These are phyloP conservation scores for Adansonia digitata DNA, from an alignment of 345 rosid genomes.

Conservation along the genomic window DNA sequence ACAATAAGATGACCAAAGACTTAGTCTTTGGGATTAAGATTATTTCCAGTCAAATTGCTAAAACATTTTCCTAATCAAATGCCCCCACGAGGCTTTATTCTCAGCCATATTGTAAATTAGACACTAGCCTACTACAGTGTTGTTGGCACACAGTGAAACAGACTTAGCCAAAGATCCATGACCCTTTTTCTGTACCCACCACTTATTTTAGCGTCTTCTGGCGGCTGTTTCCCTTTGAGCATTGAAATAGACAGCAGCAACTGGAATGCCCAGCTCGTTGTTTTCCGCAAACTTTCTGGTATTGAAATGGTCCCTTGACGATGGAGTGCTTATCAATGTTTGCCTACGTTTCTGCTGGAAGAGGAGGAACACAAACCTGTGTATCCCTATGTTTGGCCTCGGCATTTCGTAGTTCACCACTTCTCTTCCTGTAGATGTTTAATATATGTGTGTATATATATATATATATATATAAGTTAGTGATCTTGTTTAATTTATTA, in stretches of 20 bases:
- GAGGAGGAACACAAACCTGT: constrained; percentile 76
- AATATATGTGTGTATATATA: no score
- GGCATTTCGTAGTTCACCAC: constrained; percentile 79
- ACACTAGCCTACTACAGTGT: neutral
- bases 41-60: neutral
- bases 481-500: no score
- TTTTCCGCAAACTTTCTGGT: constrained; percentile 67
- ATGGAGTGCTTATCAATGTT: constrained; percentile 37
- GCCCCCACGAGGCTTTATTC: constrained; percentile 6
- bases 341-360: constrained; percentile 75
- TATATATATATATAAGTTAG: neutral
- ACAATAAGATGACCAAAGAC: neutral
- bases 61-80: neutral
- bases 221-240: constrained; percentile 94
- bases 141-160: neutral
- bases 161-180: neutral
- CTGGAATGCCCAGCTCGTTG: constrained; percentile 74
- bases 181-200: neutral
- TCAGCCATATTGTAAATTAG: neutral
- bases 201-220: constrained; percentile 53
- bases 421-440: constrained; percentile 83
- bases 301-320: constrained; percentile 62
- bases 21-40: neutral
- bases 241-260: constrained; percentile 88
- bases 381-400: constrained; percentile 91